These are phyloP conservation scores for Candida golubevii DNA, from an alignment of 805 yeast species.

Conservation along the genomic window DNA sequence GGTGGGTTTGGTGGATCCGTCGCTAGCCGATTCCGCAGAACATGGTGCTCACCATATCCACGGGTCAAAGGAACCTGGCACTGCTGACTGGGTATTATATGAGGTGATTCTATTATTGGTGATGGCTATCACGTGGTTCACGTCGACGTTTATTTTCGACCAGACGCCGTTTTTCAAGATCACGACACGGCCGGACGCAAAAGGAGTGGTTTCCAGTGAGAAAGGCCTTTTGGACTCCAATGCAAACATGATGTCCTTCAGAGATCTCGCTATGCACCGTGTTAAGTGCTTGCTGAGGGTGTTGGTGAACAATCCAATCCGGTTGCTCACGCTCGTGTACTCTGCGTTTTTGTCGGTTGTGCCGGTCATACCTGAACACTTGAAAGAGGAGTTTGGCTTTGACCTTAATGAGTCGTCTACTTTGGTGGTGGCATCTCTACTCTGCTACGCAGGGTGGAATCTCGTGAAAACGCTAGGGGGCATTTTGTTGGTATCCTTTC, in stretches of 20 bases:
- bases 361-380: constrained; percentile 35
- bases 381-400: constrained; percentile 25
- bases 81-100: constrained; percentile 27
- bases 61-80: constrained; percentile 17
- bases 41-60: constrained; percentile 41
- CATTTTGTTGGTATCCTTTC: constrained; percentile 50
- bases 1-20: constrained; percentile 30
- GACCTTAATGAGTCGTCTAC: constrained; percentile 46
- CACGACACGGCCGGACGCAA: constrained; percentile 12
- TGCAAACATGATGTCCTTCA: background rate
- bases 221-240: constrained; percentile 1
- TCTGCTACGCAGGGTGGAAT: constrained; percentile 48
- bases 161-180: constrained; percentile 33
- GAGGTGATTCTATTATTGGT: constrained; percentile 22
- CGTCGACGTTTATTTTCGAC: constrained; percentile 33
- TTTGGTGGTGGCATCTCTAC: constrained; percentile 39
- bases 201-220: background rate
- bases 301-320: constrained; percentile 37
- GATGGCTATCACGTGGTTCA: constrained; percentile 23
- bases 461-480: constrained; percentile 50
- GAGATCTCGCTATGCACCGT: background rate
- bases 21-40: constrained; percentile 17
- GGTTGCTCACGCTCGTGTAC: constrained; percentile 43
- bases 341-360: constrained; percentile 36
- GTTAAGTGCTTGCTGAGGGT: constrained; percentile 3